These are phyloP conservation scores for Solanum piurae DNA, from an alignment of 257 asterid species.

Conservation along the genomic window DNA sequence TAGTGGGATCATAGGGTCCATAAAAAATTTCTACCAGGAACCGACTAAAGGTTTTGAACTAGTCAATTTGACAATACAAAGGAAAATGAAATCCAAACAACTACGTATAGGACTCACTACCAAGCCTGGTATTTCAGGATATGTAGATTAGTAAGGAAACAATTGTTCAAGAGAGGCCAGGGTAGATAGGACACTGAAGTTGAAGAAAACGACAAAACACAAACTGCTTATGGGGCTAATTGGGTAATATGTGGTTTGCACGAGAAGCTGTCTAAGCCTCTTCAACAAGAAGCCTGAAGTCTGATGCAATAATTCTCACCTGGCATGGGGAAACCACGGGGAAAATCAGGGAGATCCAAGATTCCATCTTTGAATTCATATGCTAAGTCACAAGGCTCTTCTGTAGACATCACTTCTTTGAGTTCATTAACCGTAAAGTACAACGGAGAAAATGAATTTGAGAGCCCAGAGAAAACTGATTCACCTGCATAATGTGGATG, in stretches of 20 bases:
- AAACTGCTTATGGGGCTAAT: background rate
- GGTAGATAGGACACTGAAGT: background rate
- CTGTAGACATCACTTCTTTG: conserved; percentile 75
- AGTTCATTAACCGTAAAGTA: conserved; percentile 44
- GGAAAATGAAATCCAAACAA: background rate
- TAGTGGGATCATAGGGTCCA: background rate
- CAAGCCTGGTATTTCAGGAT: background rate
- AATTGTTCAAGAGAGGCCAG: background rate
- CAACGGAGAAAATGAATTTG: conserved; percentile 40
- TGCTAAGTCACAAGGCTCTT: conserved; percentile 83
- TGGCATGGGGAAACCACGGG: conserved; percentile 66
- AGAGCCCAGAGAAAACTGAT: conserved; percentile 32
- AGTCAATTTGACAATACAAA: background rate
- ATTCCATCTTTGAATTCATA: conserved; percentile 78
- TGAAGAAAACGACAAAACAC: background rate
- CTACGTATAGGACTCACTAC: background rate
- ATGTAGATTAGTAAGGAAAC: background rate
- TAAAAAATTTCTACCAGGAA: background rate
- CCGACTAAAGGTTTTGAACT: background rate
- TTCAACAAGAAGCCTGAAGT: background rate
- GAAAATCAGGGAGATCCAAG: conserved; percentile 45
- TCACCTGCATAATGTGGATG: conserved; percentile 33
- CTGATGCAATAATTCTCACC: conserved; percentile 23
- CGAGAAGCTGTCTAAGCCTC: background rate
- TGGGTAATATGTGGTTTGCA: background rate